A percentile compares a stretch with the other conserved stretches of the same genome.
Evolutionary conservation across 306 rosid species (phyloP).

Genomic region (Trifolium dubium): DNA sequence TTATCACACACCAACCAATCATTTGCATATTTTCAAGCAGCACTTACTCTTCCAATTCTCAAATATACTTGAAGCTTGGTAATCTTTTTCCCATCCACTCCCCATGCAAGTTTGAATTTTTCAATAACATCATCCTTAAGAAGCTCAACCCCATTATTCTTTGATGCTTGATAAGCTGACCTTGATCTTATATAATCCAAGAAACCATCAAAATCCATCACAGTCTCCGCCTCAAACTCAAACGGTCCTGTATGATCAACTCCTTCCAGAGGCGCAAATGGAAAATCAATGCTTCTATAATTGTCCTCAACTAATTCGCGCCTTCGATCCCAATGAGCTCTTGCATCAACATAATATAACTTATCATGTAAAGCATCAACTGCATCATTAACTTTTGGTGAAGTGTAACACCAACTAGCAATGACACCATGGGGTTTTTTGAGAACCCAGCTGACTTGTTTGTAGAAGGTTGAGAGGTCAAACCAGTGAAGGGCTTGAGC

Average conservation of each 20-base stretch:
- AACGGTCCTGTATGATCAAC: constrained; percentile 19
- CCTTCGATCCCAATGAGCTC: constrained; percentile 56
- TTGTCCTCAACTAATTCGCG: constrained; percentile 52
- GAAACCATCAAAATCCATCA: constrained; percentile 59
- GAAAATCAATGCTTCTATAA: constrained; percentile 66
- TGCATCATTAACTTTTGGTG: constrained; percentile 48
- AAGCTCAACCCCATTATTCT: constrained; percentile 70
- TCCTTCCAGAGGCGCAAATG: constrained; percentile 68
- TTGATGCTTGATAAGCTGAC: constrained; percentile 82
- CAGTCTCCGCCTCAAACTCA: constrained; percentile 52
- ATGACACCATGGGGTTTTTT: constrained; percentile 74
- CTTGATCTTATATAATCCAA: constrained; percentile 61
- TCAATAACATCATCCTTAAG: constrained; percentile 49
- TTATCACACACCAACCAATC: neutral
- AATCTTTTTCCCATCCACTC: constrained; percentile 26
- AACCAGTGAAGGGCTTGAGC: constrained; percentile 86
- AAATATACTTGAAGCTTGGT: constrained; percentile 59
- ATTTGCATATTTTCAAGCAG: too few relatives aligned
- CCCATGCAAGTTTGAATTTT: constrained; percentile 40
- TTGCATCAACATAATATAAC: constrained; percentile 23
- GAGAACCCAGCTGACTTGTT: constrained; percentile 26
- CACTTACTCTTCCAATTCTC: constrained; percentile 58
- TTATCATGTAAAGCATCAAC: constrained; percentile 48
- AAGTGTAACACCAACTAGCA: constrained; percentile 72
- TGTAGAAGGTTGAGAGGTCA: constrained; percentile 61